Evolutionary conservation across 1,139 yeast species (phyloP), one percentile per base, ranked within the genome.

Genomic region (Yamadazyma pseudoaaseri): DNA sequence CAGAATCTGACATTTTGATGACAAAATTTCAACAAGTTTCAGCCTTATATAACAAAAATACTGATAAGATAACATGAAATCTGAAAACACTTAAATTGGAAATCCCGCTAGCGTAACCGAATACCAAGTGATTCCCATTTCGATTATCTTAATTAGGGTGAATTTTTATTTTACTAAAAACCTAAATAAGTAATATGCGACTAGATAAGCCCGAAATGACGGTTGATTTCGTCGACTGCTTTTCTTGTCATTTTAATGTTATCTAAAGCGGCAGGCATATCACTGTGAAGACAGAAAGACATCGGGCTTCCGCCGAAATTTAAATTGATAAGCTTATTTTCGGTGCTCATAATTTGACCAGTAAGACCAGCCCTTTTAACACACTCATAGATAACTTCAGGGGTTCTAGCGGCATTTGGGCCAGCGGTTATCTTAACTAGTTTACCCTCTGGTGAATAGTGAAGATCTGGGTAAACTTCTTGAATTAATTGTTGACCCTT

Each of bases 401-500:
- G 66, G 29, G 52, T 58, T 37, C 58, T 57, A 5, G 51, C 31
- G 13, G 42, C 22, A 21, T 45, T 47, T 2, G 51, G 52, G 3
- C 52, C 52, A 1, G 52, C 49, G 45, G 44, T 10, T 53, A 58
- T 33, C 38, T 43, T 21, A 47, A 52, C 52, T 11, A 62, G 42
- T 5, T 39, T 46, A 3, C 69, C 68, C 14, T 57, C 60, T 2
- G 47, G 34, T 16, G 44, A 48, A 51, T 62, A 61, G 36, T 62
- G 62, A 30, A 60, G 44, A 39, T 63, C 70, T 11, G 59, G 58
- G 37, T 62, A 62, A 16, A 60, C 45, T 35, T 64, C 69, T 39
- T 64, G 67, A 31, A 62, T 58, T 15, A 64, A 44, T 33, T 52
- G 58, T 55, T 24, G 67, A 58, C 85, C 85, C 37, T 76, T 71